Evolutionary conservation across 768 basidiomycete genomes (phyloP).

Genomic region (Clathrus columnatus): DNA sequence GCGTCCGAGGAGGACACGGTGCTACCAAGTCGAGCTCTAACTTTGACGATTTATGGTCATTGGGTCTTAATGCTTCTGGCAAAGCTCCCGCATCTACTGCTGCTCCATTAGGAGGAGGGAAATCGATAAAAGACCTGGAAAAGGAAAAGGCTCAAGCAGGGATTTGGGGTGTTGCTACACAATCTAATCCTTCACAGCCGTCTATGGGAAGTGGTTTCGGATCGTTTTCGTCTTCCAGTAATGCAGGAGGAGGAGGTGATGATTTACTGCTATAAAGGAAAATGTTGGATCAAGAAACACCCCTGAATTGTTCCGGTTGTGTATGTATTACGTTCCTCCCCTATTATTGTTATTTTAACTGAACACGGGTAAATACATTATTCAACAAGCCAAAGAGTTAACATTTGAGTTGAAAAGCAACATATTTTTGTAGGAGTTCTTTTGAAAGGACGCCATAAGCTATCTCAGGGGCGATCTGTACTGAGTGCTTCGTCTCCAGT

Average conservation of each 20-base stretch:
- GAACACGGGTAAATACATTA: too few species aligned
- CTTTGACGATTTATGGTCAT: conserved; percentile 86
- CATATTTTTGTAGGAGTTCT: background rate
- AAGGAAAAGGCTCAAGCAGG: conserved; percentile 76
- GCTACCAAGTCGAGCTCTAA: conserved; percentile 26
- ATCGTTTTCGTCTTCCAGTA: conserved; percentile 21
- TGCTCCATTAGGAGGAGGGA: conserved; percentile 27
- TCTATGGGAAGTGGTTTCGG: conserved; percentile 15
- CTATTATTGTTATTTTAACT: too few species aligned
- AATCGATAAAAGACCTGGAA: conserved; percentile 85
- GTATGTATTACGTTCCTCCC: background rate
- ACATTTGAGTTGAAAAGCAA: conserved; percentile 1
- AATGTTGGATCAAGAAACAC: background rate
- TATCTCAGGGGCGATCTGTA: background rate
- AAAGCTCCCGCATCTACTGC: conserved; percentile 27
- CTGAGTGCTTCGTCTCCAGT: background rate
- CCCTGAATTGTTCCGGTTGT: background rate
- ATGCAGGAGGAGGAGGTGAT: conserved; percentile 22
- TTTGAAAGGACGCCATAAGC: background rate
- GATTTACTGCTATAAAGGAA: conserved; percentile 31
- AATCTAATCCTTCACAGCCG: conserved; percentile 12
- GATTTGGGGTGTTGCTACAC: conserved; percentile 57
- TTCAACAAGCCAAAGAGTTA: too few species aligned
- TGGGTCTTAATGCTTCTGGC: conserved; percentile 45
- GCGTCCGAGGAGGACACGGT: background rate